Percentiles rank a stretch among this genome's conserved stretches.
phyloP scores from a whole-genome alignment of 2,329 filamentous ascomycete genomes.

The Sporothrix pallida region DNA sequence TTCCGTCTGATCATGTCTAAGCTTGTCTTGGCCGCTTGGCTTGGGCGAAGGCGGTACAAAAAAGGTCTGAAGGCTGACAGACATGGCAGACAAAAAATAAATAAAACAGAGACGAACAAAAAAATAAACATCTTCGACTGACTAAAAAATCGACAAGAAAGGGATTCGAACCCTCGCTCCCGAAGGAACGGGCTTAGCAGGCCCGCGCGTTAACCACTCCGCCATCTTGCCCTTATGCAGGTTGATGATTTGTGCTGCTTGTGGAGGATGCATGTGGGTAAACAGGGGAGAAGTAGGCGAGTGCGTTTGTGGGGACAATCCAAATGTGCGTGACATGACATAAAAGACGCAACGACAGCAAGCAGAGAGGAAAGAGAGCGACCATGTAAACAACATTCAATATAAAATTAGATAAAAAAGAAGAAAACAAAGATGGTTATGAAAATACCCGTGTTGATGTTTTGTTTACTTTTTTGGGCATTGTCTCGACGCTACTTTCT shows the following conservation, averaged over 20 bases:
- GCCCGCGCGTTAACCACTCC: conserved; percentile 20
- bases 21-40: neutral
- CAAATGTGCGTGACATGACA: neutral
- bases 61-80: too few species aligned
- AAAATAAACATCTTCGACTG: neutral
- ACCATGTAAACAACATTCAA: too few species aligned
- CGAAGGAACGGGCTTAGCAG: conserved; percentile 24
- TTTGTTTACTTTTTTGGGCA: too few species aligned
- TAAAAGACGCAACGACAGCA: neutral
- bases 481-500: too few species aligned
- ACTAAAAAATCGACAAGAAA: conserved; percentile 11
- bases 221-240: conserved; percentile 2
- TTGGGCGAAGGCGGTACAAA: neutral
- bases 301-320: too few species aligned
- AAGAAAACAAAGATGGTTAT: too few species aligned
- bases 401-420: too few species aligned
- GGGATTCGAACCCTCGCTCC: conserved; percentile 24
- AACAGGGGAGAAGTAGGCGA: conserved; percentile 21
- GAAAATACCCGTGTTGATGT: too few species aligned
- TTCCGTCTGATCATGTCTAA: neutral
- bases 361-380: too few species aligned
- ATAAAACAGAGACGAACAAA: neutral
- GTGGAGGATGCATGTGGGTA: neutral
- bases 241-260: neutral
- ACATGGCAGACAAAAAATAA: neutral